These are phyloP conservation scores for Mycosphaerelloides madeirae DNA, from an alignment of 2,329 filamentous ascomycete species.

Conservation along the genomic window DNA sequence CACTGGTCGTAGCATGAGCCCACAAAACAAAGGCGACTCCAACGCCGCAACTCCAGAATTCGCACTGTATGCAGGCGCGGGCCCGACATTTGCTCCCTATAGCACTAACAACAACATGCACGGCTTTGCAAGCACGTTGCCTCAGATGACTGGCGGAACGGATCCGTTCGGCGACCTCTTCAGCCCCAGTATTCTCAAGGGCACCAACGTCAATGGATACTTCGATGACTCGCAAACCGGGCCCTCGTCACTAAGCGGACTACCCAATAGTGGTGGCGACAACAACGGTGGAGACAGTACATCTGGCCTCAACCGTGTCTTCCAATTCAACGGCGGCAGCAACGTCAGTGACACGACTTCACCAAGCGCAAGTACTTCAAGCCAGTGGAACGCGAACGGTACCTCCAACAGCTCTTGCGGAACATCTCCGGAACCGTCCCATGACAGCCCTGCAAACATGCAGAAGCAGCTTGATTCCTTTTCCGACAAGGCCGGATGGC, in stretches of 20 bases:
- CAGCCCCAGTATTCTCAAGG: slow-evolving; percentile 51
- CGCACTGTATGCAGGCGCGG: slow-evolving; percentile 10
- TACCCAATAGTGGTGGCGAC: slow-evolving; percentile 22
- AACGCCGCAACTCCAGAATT: slow-evolving; percentile 21
- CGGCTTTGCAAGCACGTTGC: slow-evolving; percentile 31
- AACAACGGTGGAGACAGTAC: slow-evolving; percentile 40
- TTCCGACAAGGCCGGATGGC: slow-evolving; percentile 53
- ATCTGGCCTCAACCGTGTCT: slow-evolving; percentile 42
- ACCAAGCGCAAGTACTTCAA: slow-evolving; percentile 49
- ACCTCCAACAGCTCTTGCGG: slow-evolving; percentile 63
- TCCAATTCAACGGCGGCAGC: slow-evolving; percentile 48
- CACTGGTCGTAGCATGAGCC: slow-evolving; percentile 34
- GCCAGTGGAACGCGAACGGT: slow-evolving; percentile 48
- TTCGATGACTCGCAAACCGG: slow-evolving; percentile 18
- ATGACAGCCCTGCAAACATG: slow-evolving; percentile 58
- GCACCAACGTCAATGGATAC: slow-evolving; percentile 35
- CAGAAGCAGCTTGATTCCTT: slow-evolving; percentile 37
- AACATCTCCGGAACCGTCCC: slow-evolving; percentile 71
- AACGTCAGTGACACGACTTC: slow-evolving; percentile 46
- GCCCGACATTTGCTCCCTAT: slow-evolving; percentile 25
- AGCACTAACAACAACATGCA: slow-evolving; percentile 33
- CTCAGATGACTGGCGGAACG: slow-evolving; percentile 29
- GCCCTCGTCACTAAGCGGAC: slow-evolving; percentile 18
- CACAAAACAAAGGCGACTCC: slow-evolving; percentile 18
- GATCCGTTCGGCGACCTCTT: slow-evolving; percentile 54